Conservation (phyloP, 2,329 filamentous ascomycete genomes). For the Epicoccum sorghinum region DNA sequence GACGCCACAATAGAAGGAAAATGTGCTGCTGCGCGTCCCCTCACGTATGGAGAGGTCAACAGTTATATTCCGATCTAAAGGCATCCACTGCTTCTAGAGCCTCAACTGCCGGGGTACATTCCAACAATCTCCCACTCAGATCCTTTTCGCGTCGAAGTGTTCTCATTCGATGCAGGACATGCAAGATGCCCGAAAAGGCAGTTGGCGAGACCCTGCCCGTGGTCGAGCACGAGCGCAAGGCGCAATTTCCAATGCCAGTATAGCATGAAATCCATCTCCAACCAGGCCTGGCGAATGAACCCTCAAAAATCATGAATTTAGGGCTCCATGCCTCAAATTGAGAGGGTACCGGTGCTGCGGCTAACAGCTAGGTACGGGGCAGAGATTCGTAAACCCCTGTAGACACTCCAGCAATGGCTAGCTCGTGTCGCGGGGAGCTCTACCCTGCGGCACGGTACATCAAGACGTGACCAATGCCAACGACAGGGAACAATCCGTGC, state of each 20-base stretch:
- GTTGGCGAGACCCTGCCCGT: background rate
- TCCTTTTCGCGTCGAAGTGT: background rate
- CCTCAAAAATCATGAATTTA: background rate
- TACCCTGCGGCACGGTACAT: background rate
- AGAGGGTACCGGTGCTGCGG: background rate
- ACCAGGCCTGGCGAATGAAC: background rate
- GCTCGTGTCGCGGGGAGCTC: background rate
- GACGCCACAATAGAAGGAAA: background rate
- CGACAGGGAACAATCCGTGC: too few relatives aligned
- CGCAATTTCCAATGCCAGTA: background rate
- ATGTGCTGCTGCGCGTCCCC: conserved; percentile 4
- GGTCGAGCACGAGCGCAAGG: conserved; percentile 1
- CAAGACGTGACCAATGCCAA: too few relatives aligned
- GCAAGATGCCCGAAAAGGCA: background rate
- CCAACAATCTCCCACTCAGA: background rate
- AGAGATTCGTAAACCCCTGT: background rate
- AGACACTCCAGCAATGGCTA: background rate
- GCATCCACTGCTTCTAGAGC: background rate
- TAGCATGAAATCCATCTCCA: background rate
- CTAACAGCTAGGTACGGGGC: background rate
- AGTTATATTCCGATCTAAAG: conserved; percentile 1
- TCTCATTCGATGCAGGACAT: conserved; percentile 2
- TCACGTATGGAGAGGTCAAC: background rate
- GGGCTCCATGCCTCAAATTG: background rate
- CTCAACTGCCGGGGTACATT: conserved; percentile 4